Evolutionary conservation across 768 basidiomycete species (phyloP), one percentile per base, ranked within the genome.

Genomic region (Cystofilobasidium bisporidii): DNA sequence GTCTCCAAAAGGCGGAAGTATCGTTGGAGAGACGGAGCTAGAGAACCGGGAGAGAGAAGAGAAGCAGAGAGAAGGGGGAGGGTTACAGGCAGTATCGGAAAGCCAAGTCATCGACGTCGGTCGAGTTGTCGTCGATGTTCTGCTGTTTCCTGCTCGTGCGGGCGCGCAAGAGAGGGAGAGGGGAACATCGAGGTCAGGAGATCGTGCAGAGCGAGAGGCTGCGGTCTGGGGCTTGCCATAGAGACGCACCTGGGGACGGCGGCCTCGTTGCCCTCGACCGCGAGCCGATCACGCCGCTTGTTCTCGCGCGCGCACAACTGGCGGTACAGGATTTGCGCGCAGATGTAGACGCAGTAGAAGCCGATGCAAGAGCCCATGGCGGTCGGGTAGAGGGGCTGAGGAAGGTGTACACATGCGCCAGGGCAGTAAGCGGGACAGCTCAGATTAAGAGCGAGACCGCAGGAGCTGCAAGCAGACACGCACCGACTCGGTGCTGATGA

Each of bases 231-330:
- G n/a, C n/a, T n/a, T n/a, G n/a, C n/a, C n/a, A n/a, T n/a, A n/a
- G n/a, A n/a, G n/a, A n/a, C n/a, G n/a, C n/a, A n/a, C n/a, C 70
- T 33, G 22, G 71, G 65, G 5, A 68, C 43, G 3, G 72, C 73
- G 47, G 57, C 70, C 28, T 69, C 72, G 55, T 61, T 56, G 14
- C 73, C 73, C 26, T 69, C 71, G 26, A 71, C 67, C 1, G 72
- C 72, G 50, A 74, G 61, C 10, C 58, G 47, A 55, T 74, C 73
- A 30, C 73, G 65, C 26, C 72, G 67, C 20, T 48, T 32, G 63
- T 74, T 74, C 60, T 74, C 73, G 56, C 60, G 58, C 33, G 67
- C 67, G 58, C 71, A 71, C 3, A 72, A 38, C 30, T 70, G 63
- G 22, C 61, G 69, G 69, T 71, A 72, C 20, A 48, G 17, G 38